phyloP scores from a whole-genome alignment of 164 flowering plant species.

The Tinospora cordifolia region DNA sequence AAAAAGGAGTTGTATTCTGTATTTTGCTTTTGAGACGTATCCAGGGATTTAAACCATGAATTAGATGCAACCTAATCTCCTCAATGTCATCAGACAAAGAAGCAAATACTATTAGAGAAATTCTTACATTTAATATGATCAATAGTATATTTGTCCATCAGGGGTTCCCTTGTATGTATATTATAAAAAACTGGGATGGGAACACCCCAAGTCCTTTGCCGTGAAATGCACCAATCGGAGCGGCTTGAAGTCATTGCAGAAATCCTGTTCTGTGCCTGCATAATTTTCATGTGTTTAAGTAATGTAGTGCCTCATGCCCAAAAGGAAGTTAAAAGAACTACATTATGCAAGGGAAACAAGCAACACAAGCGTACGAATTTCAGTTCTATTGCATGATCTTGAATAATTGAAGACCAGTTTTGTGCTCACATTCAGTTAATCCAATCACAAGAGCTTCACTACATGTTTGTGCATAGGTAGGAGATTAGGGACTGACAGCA shows the following conservation, averaged over 20 bases:
- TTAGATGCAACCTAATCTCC: background rate
- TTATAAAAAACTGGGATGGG: constrained; percentile 98
- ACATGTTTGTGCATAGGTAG: background rate
- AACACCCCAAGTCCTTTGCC: constrained; percentile 99
- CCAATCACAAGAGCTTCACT: background rate
- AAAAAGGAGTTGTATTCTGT: no score
- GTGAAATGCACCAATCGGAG: constrained; percentile 98
- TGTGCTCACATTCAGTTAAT: background rate
- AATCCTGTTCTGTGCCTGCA: constrained; percentile 83
- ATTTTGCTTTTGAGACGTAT: no score
- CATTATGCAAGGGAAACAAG: background rate
- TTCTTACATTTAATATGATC: constrained; percentile 79
- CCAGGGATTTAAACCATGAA: no score
- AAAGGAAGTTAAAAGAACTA: background rate
- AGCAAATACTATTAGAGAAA: constrained; percentile 5
- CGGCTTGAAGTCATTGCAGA: constrained; percentile 86
- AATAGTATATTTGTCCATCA: constrained; percentile 84
- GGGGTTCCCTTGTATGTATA: constrained; percentile 68
- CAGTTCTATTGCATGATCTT: background rate
- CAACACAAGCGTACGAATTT: background rate
- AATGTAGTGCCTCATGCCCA: background rate
- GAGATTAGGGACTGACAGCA: background rate
- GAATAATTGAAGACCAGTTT: background rate
- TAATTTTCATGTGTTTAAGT: constrained; percentile 1
- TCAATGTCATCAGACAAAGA: background rate